Evolutionary conservation across 2,329 filamentous ascomycete species (phyloP).

Genomic region (Alternaria ventricosa): DNA sequence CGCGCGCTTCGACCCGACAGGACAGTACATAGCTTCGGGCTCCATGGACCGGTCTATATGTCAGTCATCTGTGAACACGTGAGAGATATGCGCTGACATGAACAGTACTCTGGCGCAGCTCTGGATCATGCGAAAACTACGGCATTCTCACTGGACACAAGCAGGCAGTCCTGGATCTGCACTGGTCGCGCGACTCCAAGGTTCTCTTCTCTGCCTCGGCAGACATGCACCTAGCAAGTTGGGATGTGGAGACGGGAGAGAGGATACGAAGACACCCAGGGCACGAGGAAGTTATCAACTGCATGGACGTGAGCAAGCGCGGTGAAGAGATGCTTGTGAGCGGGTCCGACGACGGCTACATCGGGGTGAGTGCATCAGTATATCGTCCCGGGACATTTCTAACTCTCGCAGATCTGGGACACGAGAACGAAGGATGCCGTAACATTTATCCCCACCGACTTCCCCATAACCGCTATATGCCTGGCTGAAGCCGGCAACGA

Average conservation of each 20-base stretch:
- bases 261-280: conserved; percentile 91
- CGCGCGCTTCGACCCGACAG: conserved; percentile 86
- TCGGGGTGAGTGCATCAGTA: conserved; percentile 61
- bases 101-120: conserved; percentile 89
- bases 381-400: conserved; percentile 3
- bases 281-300: conserved; percentile 95
- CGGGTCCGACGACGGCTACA: conserved; percentile 90
- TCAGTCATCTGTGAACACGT: conserved; percentile 54
- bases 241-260: conserved; percentile 91
- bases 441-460: conserved; percentile 88
- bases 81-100: conserved; percentile 20
- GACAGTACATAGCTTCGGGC: conserved; percentile 88
- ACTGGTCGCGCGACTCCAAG: conserved; percentile 95
- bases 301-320: conserved; percentile 83
- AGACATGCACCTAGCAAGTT: conserved; percentile 91
- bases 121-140: conserved; percentile 94
- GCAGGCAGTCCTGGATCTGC: conserved; percentile 87
- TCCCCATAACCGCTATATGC: conserved; percentile 88
- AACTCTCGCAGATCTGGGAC: conserved; percentile 76
- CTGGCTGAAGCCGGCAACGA: conserved; percentile 95
- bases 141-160: conserved; percentile 87
- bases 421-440: conserved; percentile 86
- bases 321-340: conserved; percentile 91
- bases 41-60: conserved; percentile 93
- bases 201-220: conserved; percentile 92